These are phyloP conservation scores for Stephania cephalantha DNA, from an alignment of 164 flowering plant genomes.

Conservation along the genomic window DNA sequence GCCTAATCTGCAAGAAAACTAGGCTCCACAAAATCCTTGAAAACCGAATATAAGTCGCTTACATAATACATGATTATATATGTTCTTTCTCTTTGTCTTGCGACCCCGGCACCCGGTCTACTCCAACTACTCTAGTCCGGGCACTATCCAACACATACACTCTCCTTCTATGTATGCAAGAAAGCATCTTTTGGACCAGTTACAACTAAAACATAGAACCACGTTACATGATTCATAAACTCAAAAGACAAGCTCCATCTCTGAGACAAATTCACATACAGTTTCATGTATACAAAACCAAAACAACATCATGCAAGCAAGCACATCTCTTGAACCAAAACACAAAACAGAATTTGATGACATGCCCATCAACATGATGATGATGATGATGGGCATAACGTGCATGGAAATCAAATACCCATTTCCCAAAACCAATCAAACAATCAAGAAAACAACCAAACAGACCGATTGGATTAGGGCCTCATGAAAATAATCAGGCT, in stretches of 20 bases:
- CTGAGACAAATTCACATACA: slow-evolving; percentile 43
- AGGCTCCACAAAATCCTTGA: neutral
- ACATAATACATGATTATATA: neutral
- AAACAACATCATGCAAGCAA: slow-evolving; percentile 9
- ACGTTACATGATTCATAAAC: neutral
- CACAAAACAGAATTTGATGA: neutral
- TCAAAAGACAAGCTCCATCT: slow-evolving; percentile 16
- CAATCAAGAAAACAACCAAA: neutral
- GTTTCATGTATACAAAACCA: slow-evolving; percentile 17
- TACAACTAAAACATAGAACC: neutral
- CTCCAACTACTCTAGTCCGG: no score
- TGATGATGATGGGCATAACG: neutral
- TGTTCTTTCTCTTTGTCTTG: neutral
- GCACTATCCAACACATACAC: no score
- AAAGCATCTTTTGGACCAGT: neutral
- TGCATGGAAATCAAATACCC: slow-evolving; percentile 10
- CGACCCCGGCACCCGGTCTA: no score
- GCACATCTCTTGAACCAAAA: neutral
- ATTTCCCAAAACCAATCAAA: slow-evolving; percentile 6
- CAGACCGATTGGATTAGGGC: neutral
- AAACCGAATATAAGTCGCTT: neutral
- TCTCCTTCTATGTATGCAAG: neutral
- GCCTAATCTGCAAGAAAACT: neutral
- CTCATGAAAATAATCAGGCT: no score
- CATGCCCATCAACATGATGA: slow-evolving; percentile 9